Conservation (phyloP, 352 stramenopile species). For the Phytophthora sp. region DNA sequence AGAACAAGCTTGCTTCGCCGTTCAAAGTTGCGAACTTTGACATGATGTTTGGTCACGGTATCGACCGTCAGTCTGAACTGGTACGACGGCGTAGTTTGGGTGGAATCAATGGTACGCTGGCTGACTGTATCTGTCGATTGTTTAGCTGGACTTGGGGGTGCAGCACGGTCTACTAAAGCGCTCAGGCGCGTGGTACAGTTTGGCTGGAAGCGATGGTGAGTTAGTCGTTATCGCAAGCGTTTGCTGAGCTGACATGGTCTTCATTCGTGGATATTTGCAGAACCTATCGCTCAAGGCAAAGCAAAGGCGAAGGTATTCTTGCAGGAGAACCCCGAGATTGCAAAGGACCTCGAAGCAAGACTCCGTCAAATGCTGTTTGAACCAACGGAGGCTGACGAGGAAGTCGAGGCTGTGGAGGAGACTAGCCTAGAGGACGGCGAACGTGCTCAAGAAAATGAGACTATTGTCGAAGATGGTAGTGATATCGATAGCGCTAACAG, state of each 20-base stretch:
- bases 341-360: constrained; percentile 72
- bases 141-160: constrained; percentile 76
- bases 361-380: constrained; percentile 72
- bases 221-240: too few relatives aligned
- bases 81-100: constrained; percentile 27
- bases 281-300: constrained; percentile 86
- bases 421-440: not conserved
- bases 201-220: constrained; percentile 67
- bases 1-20: constrained; percentile 98
- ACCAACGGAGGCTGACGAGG: constrained; percentile 13
- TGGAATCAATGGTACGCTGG: not conserved
- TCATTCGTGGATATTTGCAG: constrained; percentile 38
- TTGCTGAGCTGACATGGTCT: not conserved
- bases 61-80: constrained; percentile 91
- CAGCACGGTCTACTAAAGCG: constrained; percentile 80
- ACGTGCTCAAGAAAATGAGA: too few relatives aligned
- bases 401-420: constrained; percentile 14
- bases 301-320: constrained; percentile 86
- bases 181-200: constrained; percentile 81
- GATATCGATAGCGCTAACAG: constrained; percentile 13
- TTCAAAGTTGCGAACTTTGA: constrained; percentile 96
- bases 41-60: constrained; percentile 97
- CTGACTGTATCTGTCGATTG: not conserved
- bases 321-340: constrained; percentile 75
- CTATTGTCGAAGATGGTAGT: not conserved